phyloP scores from a whole-genome alignment of 202 grass and related monocot species.

The Zoysia matrella region DNA sequence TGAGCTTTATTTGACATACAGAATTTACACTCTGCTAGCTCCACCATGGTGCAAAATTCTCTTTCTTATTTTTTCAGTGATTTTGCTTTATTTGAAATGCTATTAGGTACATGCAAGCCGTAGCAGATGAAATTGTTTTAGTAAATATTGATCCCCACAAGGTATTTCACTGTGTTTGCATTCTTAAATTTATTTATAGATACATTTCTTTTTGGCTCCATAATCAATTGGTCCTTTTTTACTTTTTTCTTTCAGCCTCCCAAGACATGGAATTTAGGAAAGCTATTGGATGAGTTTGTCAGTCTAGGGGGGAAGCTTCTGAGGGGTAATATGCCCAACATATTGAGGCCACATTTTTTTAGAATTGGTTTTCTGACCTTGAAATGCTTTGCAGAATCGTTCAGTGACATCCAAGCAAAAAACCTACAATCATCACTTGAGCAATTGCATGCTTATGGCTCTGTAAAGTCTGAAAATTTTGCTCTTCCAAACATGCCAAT shows the following conservation, averaged over 20 bases:
- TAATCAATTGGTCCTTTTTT: not conserved
- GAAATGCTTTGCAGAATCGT: slow-evolving; percentile 65
- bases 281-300: slow-evolving; percentile 79
- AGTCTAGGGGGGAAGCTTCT: slow-evolving; percentile 62
- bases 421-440: slow-evolving; percentile 71
- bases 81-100: slow-evolving; percentile 40
- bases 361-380: slow-evolving; percentile 9
- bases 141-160: slow-evolving; percentile 71
- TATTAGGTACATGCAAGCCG: slow-evolving; percentile 96
- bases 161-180: slow-evolving; percentile 43
- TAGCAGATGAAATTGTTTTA: slow-evolving; percentile 85
- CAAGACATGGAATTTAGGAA: slow-evolving; percentile 70
- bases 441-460: slow-evolving; percentile 53
- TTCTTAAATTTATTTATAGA: slow-evolving; percentile 18
- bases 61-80: slow-evolving; percentile 16
- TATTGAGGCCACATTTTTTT: slow-evolving; percentile 14
- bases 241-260: slow-evolving; percentile 62
- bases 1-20: too few species aligned
- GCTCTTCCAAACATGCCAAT: slow-evolving; percentile 73
- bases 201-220: not conserved
- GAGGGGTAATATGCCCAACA: slow-evolving; percentile 56
- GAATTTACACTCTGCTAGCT: too few species aligned
- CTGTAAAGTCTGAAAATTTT: slow-evolving; percentile 58
- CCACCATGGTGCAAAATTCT: not conserved
- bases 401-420: slow-evolving; percentile 58